phyloP scores from a whole-genome alignment of 495 filamentous ascomycete genomes.

The Daldinia grandis region DNA sequence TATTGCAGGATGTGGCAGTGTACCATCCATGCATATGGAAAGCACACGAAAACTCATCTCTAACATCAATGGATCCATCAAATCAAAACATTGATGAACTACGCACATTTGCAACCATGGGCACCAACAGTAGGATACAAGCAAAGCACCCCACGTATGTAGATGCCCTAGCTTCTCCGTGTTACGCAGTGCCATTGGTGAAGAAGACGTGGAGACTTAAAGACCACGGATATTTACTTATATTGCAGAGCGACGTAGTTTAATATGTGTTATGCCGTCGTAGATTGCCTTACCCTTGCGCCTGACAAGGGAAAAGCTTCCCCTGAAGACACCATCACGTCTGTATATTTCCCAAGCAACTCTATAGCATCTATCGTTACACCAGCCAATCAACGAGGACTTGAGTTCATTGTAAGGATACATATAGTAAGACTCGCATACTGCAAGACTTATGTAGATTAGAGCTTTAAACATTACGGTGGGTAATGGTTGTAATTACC shows the following conservation, averaged over 20 bases:
- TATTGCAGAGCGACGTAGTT: background rate
- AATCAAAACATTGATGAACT: background rate
- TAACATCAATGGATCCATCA: background rate
- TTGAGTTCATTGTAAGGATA: background rate
- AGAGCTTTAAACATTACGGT: background rate
- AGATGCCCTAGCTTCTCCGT: background rate
- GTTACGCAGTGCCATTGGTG: background rate
- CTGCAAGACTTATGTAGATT: background rate
- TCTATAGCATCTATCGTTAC: background rate
- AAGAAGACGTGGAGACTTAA: background rate
- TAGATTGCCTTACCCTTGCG: background rate
- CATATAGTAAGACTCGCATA: background rate
- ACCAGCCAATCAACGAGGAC: background rate
- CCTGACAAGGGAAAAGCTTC: background rate
- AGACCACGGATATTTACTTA: background rate
- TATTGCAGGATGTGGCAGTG: slow-evolving; percentile 3
- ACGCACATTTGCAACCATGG: background rate
- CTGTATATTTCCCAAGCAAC: background rate
- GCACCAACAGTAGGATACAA: background rate
- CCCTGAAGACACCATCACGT: background rate
- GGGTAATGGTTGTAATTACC: background rate
- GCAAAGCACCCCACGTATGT: background rate
- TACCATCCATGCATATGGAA: background rate
- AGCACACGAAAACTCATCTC: background rate
- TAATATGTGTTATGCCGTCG: background rate